These are phyloP conservation scores for Kluyveromyces aestuarii DNA, from an alignment of 805 yeast species.

Conservation along the genomic window DNA sequence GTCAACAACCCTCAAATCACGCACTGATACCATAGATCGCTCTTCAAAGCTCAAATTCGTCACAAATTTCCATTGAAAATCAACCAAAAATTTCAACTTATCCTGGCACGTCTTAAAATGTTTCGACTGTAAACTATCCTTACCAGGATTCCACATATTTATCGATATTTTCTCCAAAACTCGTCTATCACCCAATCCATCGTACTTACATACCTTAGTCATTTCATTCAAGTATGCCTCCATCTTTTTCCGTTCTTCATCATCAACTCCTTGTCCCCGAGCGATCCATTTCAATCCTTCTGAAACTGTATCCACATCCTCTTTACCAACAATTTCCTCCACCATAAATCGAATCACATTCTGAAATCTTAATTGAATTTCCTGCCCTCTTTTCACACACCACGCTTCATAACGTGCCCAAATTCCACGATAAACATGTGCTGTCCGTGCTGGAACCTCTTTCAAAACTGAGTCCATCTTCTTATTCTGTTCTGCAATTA, in stretches of 20 bases:
- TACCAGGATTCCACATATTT: constrained; percentile 23
- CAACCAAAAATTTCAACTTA: constrained; percentile 22
- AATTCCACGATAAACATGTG: background rate
- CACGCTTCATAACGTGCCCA: background rate
- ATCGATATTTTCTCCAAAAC: constrained; percentile 16
- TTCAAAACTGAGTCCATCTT: background rate
- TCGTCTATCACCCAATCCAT: background rate
- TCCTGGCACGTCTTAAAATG: constrained; percentile 22
- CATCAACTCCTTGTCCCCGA: background rate
- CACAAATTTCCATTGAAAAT: constrained; percentile 22
- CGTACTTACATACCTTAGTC: background rate
- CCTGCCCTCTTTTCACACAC: background rate
- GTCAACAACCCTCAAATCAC: constrained; percentile 7
- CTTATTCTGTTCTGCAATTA: background rate
- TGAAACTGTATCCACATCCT: background rate
- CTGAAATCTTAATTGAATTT: background rate
- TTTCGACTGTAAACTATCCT: constrained; percentile 16
- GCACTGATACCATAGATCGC: constrained; percentile 17
- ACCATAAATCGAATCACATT: constrained; percentile 3
- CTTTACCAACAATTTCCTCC: background rate
- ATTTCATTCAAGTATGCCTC: background rate
- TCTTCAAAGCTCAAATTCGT: constrained; percentile 16
- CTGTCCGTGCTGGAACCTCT: constrained; percentile 1
- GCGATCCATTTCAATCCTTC: background rate
- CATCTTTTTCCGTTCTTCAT: background rate